Evolutionary conservation across 1,139 yeast genomes (phyloP).

Genomic region (Geotrichum restrictum): DNA sequence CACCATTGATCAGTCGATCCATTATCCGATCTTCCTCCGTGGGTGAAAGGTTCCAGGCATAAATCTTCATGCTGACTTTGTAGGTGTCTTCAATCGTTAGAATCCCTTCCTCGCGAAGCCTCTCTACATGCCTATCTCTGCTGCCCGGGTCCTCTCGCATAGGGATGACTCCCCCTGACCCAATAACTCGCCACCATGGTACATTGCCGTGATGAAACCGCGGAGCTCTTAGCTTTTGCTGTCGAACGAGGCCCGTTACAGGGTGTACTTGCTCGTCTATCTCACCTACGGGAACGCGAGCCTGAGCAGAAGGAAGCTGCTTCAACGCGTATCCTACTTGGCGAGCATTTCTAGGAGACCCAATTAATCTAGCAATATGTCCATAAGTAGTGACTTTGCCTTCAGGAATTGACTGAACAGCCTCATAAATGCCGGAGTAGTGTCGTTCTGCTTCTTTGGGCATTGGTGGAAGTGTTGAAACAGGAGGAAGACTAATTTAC

Average conservation of each 20-base stretch:
- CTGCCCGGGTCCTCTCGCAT: conserved; percentile 46
- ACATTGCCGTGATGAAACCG: conserved; percentile 41
- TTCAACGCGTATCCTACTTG: conserved; percentile 73
- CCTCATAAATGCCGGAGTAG: conserved; percentile 56
- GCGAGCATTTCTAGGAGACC: conserved; percentile 62
- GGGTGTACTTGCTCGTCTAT: conserved; percentile 25
- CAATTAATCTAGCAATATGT: conserved; percentile 57
- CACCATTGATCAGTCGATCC: conserved; percentile 1
- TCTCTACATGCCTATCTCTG: conserved; percentile 48
- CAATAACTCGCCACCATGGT: conserved; percentile 82
- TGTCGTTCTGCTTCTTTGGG: conserved; percentile 50
- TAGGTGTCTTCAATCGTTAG: conserved; percentile 35
- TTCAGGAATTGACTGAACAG: conserved; percentile 54
- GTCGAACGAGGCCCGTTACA: conserved; percentile 8
- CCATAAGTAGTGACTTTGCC: conserved; percentile 70
- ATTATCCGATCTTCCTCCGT: conserved; percentile 12
- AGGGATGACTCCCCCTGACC: conserved; percentile 59
- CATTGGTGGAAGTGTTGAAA: neutral
- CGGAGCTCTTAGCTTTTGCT: conserved; percentile 14
- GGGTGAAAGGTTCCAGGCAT: conserved; percentile 63
- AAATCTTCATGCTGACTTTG: conserved; percentile 45
- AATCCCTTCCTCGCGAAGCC: conserved; percentile 50
- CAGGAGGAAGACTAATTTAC: neutral
- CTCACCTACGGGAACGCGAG: conserved; percentile 8
- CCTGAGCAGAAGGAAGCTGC: conserved; percentile 40